Evolutionary conservation across 371 early-diverging fungal genomes (phyloP).

Genomic region (Mortierella sp.): DNA sequence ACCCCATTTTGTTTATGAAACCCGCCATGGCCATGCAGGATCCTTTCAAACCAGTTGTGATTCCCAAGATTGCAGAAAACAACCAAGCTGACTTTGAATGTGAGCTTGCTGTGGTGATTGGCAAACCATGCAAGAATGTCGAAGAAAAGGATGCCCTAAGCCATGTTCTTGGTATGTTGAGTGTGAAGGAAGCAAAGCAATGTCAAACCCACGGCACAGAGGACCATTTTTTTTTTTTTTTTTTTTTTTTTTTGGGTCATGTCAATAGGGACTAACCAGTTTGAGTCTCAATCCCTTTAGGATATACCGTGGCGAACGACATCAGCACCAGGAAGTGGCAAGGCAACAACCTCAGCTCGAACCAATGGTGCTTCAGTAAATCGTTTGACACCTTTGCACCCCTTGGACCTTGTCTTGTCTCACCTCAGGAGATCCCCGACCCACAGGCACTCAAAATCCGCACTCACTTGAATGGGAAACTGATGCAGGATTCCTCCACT

Average conservation of each 20-base stretch:
- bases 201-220: not conserved
- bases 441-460: slow-evolving; percentile 59
- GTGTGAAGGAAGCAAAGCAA: too few relatives aligned
- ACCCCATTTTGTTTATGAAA: slow-evolving; percentile 70
- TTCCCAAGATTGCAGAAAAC: slow-evolving; percentile 61
- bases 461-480: slow-evolving; percentile 58
- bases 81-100: slow-evolving; percentile 68
- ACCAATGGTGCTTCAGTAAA: slow-evolving; percentile 72
- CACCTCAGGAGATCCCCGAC: slow-evolving; percentile 57
- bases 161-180: slow-evolving; percentile 58
- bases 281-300: slow-evolving; percentile 37
- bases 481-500: slow-evolving; percentile 64
- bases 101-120: slow-evolving; percentile 70
- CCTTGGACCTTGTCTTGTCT: slow-evolving; percentile 67
- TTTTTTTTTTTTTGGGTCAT: too few relatives aligned
- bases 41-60: slow-evolving; percentile 58
- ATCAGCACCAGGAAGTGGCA: slow-evolving; percentile 72
- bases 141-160: slow-evolving; percentile 58
- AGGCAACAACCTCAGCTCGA: slow-evolving; percentile 50
- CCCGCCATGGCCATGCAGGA: slow-evolving; percentile 56
- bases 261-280: too few relatives aligned
- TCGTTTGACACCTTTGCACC: slow-evolving; percentile 74
- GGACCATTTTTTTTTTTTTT: slow-evolving; percentile 1
- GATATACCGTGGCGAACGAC: slow-evolving; percentile 71
- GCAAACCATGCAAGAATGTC: slow-evolving; percentile 63